phyloP scores from a whole-genome alignment of 768 basidiomycete genomes.

The Pleurotus ostreatus region DNA sequence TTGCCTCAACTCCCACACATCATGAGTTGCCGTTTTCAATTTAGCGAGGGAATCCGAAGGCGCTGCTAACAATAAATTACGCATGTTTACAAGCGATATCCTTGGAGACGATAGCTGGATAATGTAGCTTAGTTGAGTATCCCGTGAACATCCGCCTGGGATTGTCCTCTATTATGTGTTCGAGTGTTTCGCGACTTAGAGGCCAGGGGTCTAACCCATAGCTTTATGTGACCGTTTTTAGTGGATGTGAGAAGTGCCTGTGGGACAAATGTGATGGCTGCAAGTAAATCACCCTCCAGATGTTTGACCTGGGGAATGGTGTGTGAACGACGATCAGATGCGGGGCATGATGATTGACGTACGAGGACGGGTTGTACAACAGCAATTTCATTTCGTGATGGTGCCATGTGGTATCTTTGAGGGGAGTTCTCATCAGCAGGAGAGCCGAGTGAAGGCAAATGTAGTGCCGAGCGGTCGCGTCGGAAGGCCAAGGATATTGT shows the following conservation, averaged over 20 bases:
- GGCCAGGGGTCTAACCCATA: conserved; percentile 80
- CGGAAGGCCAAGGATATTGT: conserved; percentile 69
- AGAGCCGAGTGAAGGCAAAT: conserved; percentile 41
- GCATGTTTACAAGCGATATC: background rate
- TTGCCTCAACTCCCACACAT: too few relatives aligned
- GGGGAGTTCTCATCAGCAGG: conserved; percentile 29
- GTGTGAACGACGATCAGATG: background rate
- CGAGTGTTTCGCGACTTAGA: conserved; percentile 31
- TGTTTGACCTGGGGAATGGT: conserved; percentile 60
- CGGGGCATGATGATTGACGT: conserved; percentile 18
- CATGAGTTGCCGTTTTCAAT: too few relatives aligned
- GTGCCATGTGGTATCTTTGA: conserved; percentile 78
- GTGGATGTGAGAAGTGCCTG: conserved; percentile 76
- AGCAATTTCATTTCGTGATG: conserved; percentile 86
- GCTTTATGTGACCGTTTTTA: conserved; percentile 70
- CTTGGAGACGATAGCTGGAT: too few relatives aligned
- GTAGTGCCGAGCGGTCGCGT: conserved; percentile 56
- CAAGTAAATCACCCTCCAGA: conserved; percentile 76
- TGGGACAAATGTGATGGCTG: conserved; percentile 73
- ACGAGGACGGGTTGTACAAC: conserved; percentile 89
- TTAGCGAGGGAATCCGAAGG: too few relatives aligned
- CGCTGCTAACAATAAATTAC: background rate
- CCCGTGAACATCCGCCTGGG: conserved; percentile 5
- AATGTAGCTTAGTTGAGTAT: background rate
- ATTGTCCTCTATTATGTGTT: conserved; percentile 13